Evolutionary conservation across 73 alveolate species (phyloP).

Genomic region (Urostyla sp.): DNA sequence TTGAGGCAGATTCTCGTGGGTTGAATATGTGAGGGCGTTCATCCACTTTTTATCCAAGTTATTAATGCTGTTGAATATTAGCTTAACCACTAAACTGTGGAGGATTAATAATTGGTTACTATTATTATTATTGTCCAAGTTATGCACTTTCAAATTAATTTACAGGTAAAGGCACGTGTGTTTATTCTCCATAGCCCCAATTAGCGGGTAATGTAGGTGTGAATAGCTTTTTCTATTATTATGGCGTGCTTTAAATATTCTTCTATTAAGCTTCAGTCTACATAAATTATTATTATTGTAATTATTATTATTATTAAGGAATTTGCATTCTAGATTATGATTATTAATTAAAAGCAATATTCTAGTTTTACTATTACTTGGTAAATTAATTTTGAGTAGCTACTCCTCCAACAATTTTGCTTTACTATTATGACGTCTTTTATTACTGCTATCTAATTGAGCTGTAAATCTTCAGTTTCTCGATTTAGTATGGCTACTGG

Average conservation of each 20-base stretch:
- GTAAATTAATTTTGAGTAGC: background rate
- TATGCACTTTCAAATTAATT: too few relatives aligned
- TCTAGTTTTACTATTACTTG: background rate
- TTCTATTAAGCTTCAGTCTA: slow-evolving; percentile 20
- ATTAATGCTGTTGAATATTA: too few relatives aligned
- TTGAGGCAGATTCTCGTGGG: too few relatives aligned
- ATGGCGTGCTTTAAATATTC: background rate
- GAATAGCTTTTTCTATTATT: background rate
- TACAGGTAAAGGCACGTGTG: background rate
- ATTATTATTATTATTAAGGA: background rate
- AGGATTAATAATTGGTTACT: too few relatives aligned
- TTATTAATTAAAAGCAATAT: background rate
- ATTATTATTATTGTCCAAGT: too few relatives aligned
- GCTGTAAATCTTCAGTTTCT: slow-evolving; percentile 41
- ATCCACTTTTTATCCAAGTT: too few relatives aligned
- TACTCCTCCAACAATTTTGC: background rate
- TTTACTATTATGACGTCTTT: slow-evolving; percentile 10
- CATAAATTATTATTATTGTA: background rate
- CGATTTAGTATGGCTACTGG: slow-evolving; percentile 33
- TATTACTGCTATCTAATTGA: slow-evolving; percentile 6
- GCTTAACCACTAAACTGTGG: too few relatives aligned
- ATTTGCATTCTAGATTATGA: background rate
- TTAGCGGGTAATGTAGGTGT: slow-evolving; percentile 25
- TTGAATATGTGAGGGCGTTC: too few relatives aligned
- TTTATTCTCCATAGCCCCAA: slow-evolving; percentile 43